Percentiles rank a stretch among this genome's conserved stretches.
Evolutionary conservation across 1,139 yeast genomes (phyloP).

Genomic region (Lizanozyma gosingica): DNA sequence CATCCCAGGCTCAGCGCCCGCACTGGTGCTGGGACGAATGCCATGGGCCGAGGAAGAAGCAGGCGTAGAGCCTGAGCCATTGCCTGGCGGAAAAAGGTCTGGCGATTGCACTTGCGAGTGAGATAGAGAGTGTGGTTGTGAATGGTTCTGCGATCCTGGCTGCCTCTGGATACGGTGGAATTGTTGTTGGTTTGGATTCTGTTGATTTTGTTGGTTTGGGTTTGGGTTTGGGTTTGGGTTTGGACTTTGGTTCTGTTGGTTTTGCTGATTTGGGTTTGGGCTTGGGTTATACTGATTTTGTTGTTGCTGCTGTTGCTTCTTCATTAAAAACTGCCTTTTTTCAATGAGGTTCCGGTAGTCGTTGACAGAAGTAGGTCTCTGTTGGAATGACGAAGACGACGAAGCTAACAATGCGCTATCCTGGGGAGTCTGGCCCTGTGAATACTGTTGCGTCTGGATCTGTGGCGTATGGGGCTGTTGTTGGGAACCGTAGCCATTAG

Average conservation of each 20-base stretch:
- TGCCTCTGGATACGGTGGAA: too few species aligned
- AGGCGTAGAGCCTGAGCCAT: too few species aligned
- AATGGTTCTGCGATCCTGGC: neutral
- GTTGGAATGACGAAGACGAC: too few species aligned
- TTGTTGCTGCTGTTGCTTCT: neutral
- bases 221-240: too few species aligned
- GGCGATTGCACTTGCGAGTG: neutral
- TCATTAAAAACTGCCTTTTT: neutral
- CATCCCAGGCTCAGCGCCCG: neutral
- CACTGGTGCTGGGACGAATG: neutral
- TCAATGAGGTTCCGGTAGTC: neutral
- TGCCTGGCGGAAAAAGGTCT: neutral
- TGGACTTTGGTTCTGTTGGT: neutral
- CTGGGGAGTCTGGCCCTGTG: too few species aligned
- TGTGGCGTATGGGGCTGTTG: neutral
- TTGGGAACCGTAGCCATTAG: neutral
- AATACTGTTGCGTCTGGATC: neutral
- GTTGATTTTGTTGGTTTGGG: neutral
- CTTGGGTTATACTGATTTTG: neutral
- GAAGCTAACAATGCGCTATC: too few species aligned
- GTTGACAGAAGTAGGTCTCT: neutral
- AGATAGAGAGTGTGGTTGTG: neutral
- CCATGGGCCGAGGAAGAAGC: neutral
- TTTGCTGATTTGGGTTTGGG: neutral
- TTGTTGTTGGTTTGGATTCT: too few species aligned